Conservation (phyloP, 805 yeast genomes). For the Torulaspora franciscae region DNA sequence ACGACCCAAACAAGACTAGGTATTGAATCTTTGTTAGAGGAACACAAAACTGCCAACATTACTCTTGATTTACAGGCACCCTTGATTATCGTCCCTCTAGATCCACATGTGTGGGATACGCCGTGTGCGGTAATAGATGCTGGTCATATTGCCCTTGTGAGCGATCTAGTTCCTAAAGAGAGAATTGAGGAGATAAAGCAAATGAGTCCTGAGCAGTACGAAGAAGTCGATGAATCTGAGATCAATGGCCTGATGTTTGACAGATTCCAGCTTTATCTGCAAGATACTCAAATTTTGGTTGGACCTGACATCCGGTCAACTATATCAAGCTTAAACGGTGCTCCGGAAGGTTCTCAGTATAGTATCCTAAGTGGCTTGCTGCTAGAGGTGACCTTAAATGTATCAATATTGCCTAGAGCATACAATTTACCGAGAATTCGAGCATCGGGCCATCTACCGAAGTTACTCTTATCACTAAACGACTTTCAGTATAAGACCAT, state of each 20-base stretch:
- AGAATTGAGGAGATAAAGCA: slow-evolving; percentile 64
- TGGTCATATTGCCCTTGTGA: slow-evolving; percentile 81
- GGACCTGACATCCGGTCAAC: slow-evolving; percentile 80
- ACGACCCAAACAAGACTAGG: slow-evolving; percentile 89
- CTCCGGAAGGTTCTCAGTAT: slow-evolving; percentile 38
- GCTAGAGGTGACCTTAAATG: slow-evolving; percentile 66
- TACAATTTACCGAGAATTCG: slow-evolving; percentile 64
- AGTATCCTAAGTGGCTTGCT: slow-evolving; percentile 71
- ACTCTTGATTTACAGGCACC: slow-evolving; percentile 93
- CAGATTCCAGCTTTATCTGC: slow-evolving; percentile 66
- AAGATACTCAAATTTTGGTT: slow-evolving; percentile 82
- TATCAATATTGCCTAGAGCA: slow-evolving; percentile 83
- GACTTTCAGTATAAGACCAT: slow-evolving; percentile 88
- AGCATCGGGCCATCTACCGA: slow-evolving; percentile 73
- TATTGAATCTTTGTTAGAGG: slow-evolving; percentile 86
- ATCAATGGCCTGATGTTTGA: slow-evolving; percentile 84
- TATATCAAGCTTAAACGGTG: slow-evolving; percentile 59
- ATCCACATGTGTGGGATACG: slow-evolving; percentile 70
- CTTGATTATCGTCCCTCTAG: slow-evolving; percentile 76
- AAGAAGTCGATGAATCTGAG: slow-evolving; percentile 40
- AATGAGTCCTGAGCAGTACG: slow-evolving; percentile 67
- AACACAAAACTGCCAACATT: slow-evolving; percentile 84
- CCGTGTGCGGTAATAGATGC: slow-evolving; percentile 93
- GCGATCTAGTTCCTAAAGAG: slow-evolving; percentile 72
- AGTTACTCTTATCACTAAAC: slow-evolving; percentile 63